Evolutionary conservation across 306 rosid species (phyloP).

Genomic region (Myrica gale): DNA sequence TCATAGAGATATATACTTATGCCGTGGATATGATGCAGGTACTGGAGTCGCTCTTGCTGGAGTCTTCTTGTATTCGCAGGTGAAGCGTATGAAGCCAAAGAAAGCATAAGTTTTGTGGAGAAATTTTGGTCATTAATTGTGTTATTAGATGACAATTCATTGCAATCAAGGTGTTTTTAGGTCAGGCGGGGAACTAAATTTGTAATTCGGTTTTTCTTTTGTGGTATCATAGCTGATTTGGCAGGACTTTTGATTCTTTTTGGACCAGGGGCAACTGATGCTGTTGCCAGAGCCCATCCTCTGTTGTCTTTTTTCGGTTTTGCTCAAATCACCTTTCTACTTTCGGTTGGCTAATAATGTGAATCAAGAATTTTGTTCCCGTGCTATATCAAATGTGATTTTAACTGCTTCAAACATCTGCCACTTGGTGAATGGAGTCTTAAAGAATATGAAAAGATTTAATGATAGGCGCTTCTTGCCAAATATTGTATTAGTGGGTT

Average conservation of each 20-base stretch:
- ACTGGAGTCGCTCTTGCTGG: slow-evolving; percentile 90
- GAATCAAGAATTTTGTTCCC: slow-evolving; percentile 13
- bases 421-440: neutral
- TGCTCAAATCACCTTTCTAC: neutral
- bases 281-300: slow-evolving; percentile 19
- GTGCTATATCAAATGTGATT: neutral
- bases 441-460: too few species aligned
- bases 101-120: slow-evolving; percentile 41
- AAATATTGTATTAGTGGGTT: too few species aligned
- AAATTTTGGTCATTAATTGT: slow-evolving; percentile 23
- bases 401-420: too few species aligned
- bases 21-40: slow-evolving; percentile 46
- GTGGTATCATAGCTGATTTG: neutral
- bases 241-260: slow-evolving; percentile 22
- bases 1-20: slow-evolving; percentile 8
- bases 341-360: neutral
- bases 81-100: slow-evolving; percentile 73
- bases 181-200: slow-evolving; percentile 34
- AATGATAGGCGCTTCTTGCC: neutral
- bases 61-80: slow-evolving; percentile 90
- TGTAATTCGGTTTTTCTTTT: slow-evolving; percentile 13
- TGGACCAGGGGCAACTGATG: slow-evolving; percentile 29
- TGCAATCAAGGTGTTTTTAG: slow-evolving; percentile 43
- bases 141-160: neutral
- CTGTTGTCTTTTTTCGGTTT: neutral